phyloP scores from a whole-genome alignment of 2,329 filamentous ascomycete species.

The Lachnellula cervina region DNA sequence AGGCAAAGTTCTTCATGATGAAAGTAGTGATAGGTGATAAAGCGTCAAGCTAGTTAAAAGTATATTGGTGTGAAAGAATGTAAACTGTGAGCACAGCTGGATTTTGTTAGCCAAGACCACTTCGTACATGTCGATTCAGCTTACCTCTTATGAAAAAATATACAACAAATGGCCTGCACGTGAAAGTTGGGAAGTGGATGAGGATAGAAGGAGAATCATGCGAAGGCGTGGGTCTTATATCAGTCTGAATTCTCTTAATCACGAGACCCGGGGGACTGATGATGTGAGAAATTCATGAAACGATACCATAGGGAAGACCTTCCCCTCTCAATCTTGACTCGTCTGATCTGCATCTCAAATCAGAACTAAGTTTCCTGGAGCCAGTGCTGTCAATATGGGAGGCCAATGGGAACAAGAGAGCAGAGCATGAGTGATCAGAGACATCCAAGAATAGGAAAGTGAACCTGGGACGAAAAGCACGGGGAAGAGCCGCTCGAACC shows the following conservation, averaged over 20 bases:
- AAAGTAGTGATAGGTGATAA: conserved; percentile 14
- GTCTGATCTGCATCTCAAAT: conserved; percentile 27
- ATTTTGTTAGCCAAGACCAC: conserved; percentile 17
- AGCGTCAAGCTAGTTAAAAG: conserved; percentile 22
- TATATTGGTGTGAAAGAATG: conserved; percentile 18
- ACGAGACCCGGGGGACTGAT: conserved; percentile 6
- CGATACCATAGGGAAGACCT: conserved; percentile 10
- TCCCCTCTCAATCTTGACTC: conserved; percentile 17
- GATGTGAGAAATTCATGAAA: conserved; percentile 18
- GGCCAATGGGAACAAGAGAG: conserved; percentile 3
- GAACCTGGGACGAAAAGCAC: conserved; percentile 3
- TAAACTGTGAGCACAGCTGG: conserved; percentile 28
- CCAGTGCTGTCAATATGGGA: not conserved
- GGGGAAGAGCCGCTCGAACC: not conserved
- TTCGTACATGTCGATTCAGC: conserved; percentile 1
- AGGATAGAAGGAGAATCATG: conserved; percentile 8
- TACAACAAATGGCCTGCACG: conserved; percentile 25
- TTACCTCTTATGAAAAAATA: conserved; percentile 23
- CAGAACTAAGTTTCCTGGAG: conserved; percentile 9
- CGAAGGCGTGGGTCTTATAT: conserved; percentile 17
- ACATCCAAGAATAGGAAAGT: conserved; percentile 8
- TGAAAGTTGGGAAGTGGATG: conserved; percentile 18
- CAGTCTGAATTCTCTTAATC: conserved; percentile 4
- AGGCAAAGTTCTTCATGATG: conserved; percentile 39
- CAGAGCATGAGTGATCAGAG: conserved; percentile 8